These are phyloP conservation scores for Leishmania lainsoni DNA, from an alignment of 208 protist species.

Conservation along the genomic window DNA sequence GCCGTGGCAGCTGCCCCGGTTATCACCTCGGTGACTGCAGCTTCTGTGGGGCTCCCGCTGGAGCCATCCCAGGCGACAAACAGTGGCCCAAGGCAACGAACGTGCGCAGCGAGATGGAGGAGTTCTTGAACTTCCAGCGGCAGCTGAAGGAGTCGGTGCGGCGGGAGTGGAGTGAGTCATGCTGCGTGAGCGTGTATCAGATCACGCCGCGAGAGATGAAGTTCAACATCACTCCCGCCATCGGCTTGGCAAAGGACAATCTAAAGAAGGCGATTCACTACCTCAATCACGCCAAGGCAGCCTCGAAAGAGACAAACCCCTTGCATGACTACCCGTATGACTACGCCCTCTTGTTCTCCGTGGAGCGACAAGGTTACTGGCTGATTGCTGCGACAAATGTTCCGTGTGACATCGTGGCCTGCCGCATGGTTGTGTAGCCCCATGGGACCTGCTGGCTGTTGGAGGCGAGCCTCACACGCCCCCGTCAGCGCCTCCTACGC, in stretches of 20 bases:
- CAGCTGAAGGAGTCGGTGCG: conserved; percentile 53
- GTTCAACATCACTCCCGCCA: conserved; percentile 76
- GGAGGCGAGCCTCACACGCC: background rate
- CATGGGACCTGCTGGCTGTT: background rate
- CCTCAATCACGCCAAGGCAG: conserved; percentile 58
- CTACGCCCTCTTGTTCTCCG: conserved; percentile 86
- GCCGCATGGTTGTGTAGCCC: conserved; percentile 49
- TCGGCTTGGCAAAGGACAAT: conserved; percentile 79
- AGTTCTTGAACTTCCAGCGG: conserved; percentile 41
- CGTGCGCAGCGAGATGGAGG: conserved; percentile 38
- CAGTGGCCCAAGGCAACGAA: conserved; percentile 23
- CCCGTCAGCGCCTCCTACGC: background rate
- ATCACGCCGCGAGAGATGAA: conserved; percentile 87
- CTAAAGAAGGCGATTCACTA: conserved; percentile 74
- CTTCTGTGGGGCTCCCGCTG: conserved; percentile 5
- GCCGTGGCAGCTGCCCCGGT: conserved; percentile 13
- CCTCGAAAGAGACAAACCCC: conserved; percentile 75
- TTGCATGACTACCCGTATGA: conserved; percentile 82
- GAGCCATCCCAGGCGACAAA: conserved; percentile 23
- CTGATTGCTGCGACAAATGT: conserved; percentile 88
- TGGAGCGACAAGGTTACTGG: conserved; percentile 87
- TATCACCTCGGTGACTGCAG: conserved; percentile 4
- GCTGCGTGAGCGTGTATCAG: conserved; percentile 89
- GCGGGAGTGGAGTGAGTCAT: conserved; percentile 79
- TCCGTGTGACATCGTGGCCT: conserved; percentile 90